These are phyloP conservation scores for Tetrahymena malaccensis DNA, from an alignment of 73 alveolate species.

Conservation along the genomic window DNA sequence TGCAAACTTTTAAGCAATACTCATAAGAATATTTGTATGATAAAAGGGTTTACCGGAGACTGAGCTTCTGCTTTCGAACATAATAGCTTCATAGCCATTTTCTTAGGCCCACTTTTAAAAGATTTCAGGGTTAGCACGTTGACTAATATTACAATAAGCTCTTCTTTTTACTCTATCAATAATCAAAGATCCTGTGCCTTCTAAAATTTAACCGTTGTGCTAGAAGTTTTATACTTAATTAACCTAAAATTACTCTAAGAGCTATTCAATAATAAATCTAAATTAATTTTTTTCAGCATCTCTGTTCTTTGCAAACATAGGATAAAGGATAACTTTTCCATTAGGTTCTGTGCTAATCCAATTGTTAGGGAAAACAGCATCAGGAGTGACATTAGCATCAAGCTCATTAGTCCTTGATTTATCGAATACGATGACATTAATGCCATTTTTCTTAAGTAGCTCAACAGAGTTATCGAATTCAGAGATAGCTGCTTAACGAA, in stretches of 20 bases:
- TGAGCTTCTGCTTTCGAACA: slow-evolving; percentile 21
- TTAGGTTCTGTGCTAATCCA: slow-evolving; percentile 75
- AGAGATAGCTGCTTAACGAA: not conserved
- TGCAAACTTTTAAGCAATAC: slow-evolving; percentile 50
- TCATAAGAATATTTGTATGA: slow-evolving; percentile 72
- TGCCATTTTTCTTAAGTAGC: slow-evolving; percentile 33
- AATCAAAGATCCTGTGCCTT: slow-evolving; percentile 73
- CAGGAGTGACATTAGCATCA: slow-evolving; percentile 60
- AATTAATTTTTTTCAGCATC: slow-evolving; percentile 56
- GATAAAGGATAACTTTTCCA: slow-evolving; percentile 55
- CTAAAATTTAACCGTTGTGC: slow-evolving; percentile 34
- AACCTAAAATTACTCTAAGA: not conserved
- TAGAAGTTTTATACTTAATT: not conserved
- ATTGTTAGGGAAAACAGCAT: slow-evolving; percentile 70
- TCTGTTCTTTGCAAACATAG: slow-evolving; percentile 60
- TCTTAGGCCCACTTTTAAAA: slow-evolving; percentile 33
- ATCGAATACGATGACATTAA: slow-evolving; percentile 42
- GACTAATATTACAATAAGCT: slow-evolving; percentile 42
- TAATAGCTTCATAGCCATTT: slow-evolving; percentile 40
- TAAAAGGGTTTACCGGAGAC: slow-evolving; percentile 44
- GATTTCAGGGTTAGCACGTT: slow-evolving; percentile 5
- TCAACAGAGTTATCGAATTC: slow-evolving; percentile 43
- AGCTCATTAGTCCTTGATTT: slow-evolving; percentile 2
- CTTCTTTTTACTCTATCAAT: slow-evolving; percentile 51
- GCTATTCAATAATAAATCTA: not conserved